Base-by-base conservation (phyloP, 805 yeast species). In the Wickerhamomyces sydowiorum region DNA sequence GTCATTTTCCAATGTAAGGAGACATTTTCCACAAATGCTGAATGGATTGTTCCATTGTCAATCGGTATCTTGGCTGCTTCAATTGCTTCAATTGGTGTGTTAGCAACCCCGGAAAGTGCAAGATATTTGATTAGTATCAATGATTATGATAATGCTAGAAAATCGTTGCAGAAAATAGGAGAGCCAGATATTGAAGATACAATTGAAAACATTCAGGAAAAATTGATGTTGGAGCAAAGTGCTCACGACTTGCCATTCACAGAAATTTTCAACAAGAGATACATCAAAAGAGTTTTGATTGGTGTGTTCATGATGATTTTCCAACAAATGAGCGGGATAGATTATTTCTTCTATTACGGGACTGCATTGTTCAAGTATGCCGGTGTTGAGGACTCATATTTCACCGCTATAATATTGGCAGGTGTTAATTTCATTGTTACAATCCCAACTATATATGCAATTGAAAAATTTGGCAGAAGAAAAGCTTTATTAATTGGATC, bases 41-140 rank as follows among this genome's bases (percentile, higher is more conserved):
- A 82, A n/a, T 88, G 84, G 74, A 70, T 88, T 49, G 73, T 86
- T 30, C 95, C 95, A 8, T 64, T 82, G 50, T 73, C 73, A 15
- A 55, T 75, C 41, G 67, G 72, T 31, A 65, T 65, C 39, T 53
- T 61, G 3, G 68, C 74, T 68, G 65, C 62, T 1, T 13, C 51
- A 2, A 58, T 82, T 25, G 69, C 87, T 38, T 67, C 70, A 37
- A 46, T 62, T 15, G 95, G 93, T 23, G 67, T 86, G 63, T 57
- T 75, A 40, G 67, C 70, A 50, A 74, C 78, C 68, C 88, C 88
- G 18, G 89, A 82, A 65, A 78, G 86, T 30, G 82, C 87, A 46
- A 67, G 82, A 56, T 82, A 60, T 61, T 67, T 80, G 54, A 65
- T 76, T 38, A 76, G 72, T 54, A 67, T 63, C 37, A 68, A 61